Evolutionary conservation across 228 moss, liverwort and hornwort species (phyloP), one percentile per base, ranked within the genome.

Genomic region (Sphagnum magellanicum): DNA sequence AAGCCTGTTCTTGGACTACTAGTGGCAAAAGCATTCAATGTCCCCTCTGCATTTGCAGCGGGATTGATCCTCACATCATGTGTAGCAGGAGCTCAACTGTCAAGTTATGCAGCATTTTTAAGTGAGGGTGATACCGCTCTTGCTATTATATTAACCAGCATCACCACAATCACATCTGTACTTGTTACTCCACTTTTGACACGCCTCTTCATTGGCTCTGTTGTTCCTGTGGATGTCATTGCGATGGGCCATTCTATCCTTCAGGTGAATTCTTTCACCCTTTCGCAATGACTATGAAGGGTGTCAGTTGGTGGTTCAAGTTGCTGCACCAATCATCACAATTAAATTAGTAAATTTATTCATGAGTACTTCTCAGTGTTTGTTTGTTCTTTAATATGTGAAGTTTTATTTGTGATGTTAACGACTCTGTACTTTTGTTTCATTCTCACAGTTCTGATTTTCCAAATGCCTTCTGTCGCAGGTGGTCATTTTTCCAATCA

Each of bases 81-180:
- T 74, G 98, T 98, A 46, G 93, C 98, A 63, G 98, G 98, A 71
- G 98, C 98, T 52, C 98, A 98, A 75, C 77, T 98, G 6, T 98
- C 98, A 67, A 98, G 94, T 74, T 98, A 98, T 69, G 98, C 98
- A 52, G 86, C 93, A 49, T 93, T 90, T 69, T 70, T 98, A 59
- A 90, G 98, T 69, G 92, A 92, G 81, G 98, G 94, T 65, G 94
- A 98, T 68, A 94, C 94, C 61, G 98, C 98, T 5, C 77, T 98
- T 62, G 92, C 92, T 77, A 98, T 98, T 67, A 89, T 98, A 53
- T 81, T 98, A 72, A 98, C 98, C 11, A 93, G 90, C 65, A 74
- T 98, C 72, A 98, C 98, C 16, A 98, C 94, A n/a, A 79, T 98
- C 59, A 78, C 85, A 50, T 98, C 98, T 52, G 94, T 94, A 47